Conservation (phyloP, 495 filamentous ascomycete genomes). For the Lepraria neglecta region DNA sequence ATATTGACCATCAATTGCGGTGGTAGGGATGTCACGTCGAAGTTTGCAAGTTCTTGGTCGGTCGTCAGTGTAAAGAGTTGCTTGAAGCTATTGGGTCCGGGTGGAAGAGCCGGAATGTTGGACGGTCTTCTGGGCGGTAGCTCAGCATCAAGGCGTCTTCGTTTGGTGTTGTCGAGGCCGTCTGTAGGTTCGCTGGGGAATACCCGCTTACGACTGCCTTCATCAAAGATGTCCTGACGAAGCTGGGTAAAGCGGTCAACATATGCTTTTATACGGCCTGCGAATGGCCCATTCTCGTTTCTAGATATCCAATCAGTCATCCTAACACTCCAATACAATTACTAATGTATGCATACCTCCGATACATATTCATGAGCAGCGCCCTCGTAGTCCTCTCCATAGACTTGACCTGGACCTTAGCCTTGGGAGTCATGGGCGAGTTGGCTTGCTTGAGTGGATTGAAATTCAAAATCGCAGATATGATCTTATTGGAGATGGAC, state of each 20-base stretch:
- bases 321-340: not conserved
- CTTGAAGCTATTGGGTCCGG: conserved; percentile 67
- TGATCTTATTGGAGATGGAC: conserved; percentile 73
- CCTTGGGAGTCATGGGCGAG: conserved; percentile 67
- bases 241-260: conserved; percentile 70
- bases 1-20: conserved; percentile 69
- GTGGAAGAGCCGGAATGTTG: conserved; percentile 58
- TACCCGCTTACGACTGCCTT: conserved; percentile 67
- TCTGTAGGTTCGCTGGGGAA: conserved; percentile 59
- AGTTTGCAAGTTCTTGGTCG: conserved; percentile 63
- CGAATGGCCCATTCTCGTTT: conserved; percentile 61
- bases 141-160: conserved; percentile 58
- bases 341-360: conserved; percentile 49
- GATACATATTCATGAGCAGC: conserved; percentile 70
- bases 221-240: conserved; percentile 68
- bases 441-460: conserved; percentile 76
- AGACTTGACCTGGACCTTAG: conserved; percentile 75
- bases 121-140: conserved; percentile 40
- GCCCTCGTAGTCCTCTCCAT: conserved; percentile 88
- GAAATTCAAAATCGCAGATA: conserved; percentile 80
- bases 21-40: conserved; percentile 76
- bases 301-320: conserved; percentile 38
- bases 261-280: conserved; percentile 70
- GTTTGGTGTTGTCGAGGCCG: conserved; percentile 62
- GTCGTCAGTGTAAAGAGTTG: conserved; percentile 78